Evolutionary conservation across 139 green algal genomes (phyloP).

Genomic region (Tetraselmis striata): DNA sequence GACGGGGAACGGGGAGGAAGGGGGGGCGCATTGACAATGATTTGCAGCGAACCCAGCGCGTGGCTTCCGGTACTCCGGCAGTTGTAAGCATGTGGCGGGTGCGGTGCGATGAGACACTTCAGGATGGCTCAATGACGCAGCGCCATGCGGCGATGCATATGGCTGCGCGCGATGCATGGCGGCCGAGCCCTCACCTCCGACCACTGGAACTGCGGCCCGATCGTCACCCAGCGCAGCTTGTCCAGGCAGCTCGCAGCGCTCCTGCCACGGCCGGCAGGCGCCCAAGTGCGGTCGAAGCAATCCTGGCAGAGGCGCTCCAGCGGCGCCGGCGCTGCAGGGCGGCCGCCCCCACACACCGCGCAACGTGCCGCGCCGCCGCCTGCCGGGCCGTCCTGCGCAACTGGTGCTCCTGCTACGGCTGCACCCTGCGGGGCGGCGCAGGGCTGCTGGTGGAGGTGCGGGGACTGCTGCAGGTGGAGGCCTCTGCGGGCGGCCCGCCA

Average conservation of each 20-base stretch:
- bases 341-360: not conserved
- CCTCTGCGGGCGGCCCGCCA: not conserved
- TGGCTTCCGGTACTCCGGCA: not conserved
- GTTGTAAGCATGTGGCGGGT: not conserved
- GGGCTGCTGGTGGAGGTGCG: no score
- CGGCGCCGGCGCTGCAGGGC: not conserved
- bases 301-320: not conserved
- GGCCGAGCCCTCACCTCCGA: not conserved
- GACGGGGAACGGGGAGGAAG: no score
- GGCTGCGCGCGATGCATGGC: no score
- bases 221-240: slow-evolving; percentile 9
- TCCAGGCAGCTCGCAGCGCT: not conserved
- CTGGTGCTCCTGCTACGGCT: no score
- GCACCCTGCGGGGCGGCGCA: no score
- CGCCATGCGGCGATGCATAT: no score
- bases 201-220: slow-evolving; percentile 13
- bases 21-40: no score
- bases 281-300: not conserved
- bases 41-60: not conserved
- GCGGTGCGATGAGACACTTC: not conserved
- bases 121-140: not conserved
- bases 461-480: not conserved
- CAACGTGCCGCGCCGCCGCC: no score
- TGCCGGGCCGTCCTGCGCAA: not conserved
- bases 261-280: not conserved